A percentile compares a stretch with the other conserved stretches of the same genome.
Conservation (phyloP, 2,329 filamentous ascomycete species). For the Aspergillus sp. region DNA sequence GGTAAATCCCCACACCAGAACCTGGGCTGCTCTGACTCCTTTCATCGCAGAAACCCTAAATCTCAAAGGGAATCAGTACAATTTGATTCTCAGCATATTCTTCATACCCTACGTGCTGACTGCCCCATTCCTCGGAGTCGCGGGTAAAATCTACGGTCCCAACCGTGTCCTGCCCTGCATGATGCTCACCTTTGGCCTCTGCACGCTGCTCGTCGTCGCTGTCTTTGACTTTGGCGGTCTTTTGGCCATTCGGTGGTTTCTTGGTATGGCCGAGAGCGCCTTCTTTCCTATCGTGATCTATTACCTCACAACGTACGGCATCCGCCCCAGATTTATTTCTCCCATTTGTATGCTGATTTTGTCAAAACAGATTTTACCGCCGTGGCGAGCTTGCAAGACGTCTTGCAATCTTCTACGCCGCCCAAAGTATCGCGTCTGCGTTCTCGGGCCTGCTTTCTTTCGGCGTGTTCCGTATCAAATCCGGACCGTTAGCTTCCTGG, state of each 20-base stretch:
- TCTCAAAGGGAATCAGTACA: slow-evolving; percentile 68
- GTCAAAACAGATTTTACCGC: slow-evolving; percentile 58
- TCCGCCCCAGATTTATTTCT: too few relatives aligned
- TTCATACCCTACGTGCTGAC: slow-evolving; percentile 75
- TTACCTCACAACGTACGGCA: slow-evolving; percentile 59
- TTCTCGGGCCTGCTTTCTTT: slow-evolving; percentile 41
- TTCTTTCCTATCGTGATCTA: slow-evolving; percentile 73
- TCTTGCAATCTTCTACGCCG: slow-evolving; percentile 75
- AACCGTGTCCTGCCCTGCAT: slow-evolving; percentile 66
- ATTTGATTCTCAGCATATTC: slow-evolving; percentile 71
- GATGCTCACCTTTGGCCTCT: slow-evolving; percentile 70
- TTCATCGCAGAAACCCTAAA: slow-evolving; percentile 43
- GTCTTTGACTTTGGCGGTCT: slow-evolving; percentile 66
- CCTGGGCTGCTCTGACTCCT: too few relatives aligned
- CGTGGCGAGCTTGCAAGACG: slow-evolving; percentile 71
- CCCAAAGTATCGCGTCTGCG: slow-evolving; percentile 69
- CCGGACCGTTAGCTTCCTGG: slow-evolving; percentile 44
- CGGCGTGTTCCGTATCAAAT: slow-evolving; percentile 45
- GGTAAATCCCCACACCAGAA: too few relatives aligned
- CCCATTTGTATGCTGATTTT: too few relatives aligned
- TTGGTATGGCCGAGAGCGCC: slow-evolving; percentile 70
- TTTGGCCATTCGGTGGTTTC: slow-evolving; percentile 69
- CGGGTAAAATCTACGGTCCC: slow-evolving; percentile 71
- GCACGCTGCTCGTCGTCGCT: slow-evolving; percentile 64
- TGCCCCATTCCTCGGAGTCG: slow-evolving; percentile 66